phyloP scores from a whole-genome alignment of 2,329 filamentous ascomycete genomes.

The Pochonia chlamydosporia region DNA sequence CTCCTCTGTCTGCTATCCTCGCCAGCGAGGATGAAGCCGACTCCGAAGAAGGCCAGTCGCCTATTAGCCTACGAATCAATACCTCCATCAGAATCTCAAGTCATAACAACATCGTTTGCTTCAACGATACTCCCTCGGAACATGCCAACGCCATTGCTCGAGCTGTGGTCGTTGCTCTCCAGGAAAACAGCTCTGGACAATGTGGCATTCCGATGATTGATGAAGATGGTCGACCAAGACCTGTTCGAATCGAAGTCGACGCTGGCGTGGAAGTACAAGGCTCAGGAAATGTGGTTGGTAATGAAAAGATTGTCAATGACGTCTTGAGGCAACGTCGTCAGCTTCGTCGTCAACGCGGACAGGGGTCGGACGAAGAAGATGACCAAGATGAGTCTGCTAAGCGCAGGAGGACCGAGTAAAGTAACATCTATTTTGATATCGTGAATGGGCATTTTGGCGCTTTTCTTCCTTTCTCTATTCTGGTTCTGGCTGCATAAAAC shows the following conservation, averaged over 20 bases:
- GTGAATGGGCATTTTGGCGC: background rate
- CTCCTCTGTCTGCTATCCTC: slow-evolving; percentile 4
- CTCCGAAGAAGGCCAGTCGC: slow-evolving; percentile 21
- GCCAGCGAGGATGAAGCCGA: slow-evolving; percentile 15
- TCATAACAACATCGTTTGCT: slow-evolving; percentile 42
- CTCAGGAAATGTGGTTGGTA: slow-evolving; percentile 37
- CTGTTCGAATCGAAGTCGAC: slow-evolving; percentile 36
- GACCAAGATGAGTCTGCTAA: slow-evolving; percentile 11
- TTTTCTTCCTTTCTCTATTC: background rate
- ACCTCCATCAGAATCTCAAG: slow-evolving; percentile 40
- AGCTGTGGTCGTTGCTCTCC: slow-evolving; percentile 38
- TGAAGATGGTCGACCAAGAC: slow-evolving; percentile 35
- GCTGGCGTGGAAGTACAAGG: slow-evolving; percentile 41
- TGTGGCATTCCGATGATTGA: slow-evolving; percentile 41
- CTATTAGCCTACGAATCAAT: slow-evolving; percentile 43
- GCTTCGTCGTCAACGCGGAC: slow-evolving; percentile 12
- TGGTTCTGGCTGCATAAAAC: background rate
- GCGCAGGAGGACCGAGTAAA: slow-evolving; percentile 6
- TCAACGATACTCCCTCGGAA: slow-evolving; percentile 31
- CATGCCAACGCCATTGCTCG: slow-evolving; percentile 37
- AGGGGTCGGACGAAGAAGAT: slow-evolving; percentile 15
- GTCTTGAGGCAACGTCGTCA: slow-evolving; percentile 18
- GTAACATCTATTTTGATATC: too few species aligned
- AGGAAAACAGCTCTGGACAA: slow-evolving; percentile 31
- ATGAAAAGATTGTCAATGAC: slow-evolving; percentile 20